These are phyloP conservation scores for Ascocoryne sarcoides DNA, from an alignment of 2,329 filamentous ascomycete species.

Conservation along the genomic window DNA sequence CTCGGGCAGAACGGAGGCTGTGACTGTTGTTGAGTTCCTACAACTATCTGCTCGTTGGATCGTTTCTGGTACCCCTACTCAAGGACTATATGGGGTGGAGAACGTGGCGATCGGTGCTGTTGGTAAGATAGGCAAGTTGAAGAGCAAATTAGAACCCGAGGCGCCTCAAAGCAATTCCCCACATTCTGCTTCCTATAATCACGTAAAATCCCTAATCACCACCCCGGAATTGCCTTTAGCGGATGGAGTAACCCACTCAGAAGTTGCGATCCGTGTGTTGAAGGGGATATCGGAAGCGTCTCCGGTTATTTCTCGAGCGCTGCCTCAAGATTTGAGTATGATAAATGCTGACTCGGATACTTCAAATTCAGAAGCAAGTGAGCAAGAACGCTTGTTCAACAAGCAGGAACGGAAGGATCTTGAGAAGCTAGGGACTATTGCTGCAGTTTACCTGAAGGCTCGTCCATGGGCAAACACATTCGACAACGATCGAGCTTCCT, in stretches of 20 bases:
- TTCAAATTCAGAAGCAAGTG: constrained; percentile 29
- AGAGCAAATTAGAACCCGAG: too few species aligned
- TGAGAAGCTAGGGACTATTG: constrained; percentile 55
- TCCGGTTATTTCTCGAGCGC: neutral
- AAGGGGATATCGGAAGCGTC: too few species aligned
- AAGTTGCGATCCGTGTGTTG: too few species aligned
- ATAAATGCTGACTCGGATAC: neutral
- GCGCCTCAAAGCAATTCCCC: neutral
- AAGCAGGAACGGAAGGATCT: constrained; percentile 54
- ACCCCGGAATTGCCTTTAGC: neutral
- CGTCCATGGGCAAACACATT: constrained; percentile 67
- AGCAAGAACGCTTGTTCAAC: constrained; percentile 9
- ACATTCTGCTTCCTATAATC: neutral
- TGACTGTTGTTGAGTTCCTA: constrained; percentile 43
- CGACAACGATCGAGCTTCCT: constrained; percentile 51
- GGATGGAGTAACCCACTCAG: too few species aligned
- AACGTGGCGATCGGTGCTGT: constrained; percentile 6
- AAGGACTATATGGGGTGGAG: constrained; percentile 70
- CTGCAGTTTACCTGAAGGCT: constrained; percentile 64
- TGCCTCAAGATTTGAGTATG: neutral
- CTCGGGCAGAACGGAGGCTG: constrained; percentile 45
- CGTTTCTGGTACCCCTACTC: constrained; percentile 82
- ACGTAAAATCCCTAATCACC: neutral
- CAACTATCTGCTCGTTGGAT: constrained; percentile 72
- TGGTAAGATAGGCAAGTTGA: neutral